Base-by-base conservation (phyloP, 2,329 filamentous ascomycete species). In the Incumbomyces lentus region DNA sequence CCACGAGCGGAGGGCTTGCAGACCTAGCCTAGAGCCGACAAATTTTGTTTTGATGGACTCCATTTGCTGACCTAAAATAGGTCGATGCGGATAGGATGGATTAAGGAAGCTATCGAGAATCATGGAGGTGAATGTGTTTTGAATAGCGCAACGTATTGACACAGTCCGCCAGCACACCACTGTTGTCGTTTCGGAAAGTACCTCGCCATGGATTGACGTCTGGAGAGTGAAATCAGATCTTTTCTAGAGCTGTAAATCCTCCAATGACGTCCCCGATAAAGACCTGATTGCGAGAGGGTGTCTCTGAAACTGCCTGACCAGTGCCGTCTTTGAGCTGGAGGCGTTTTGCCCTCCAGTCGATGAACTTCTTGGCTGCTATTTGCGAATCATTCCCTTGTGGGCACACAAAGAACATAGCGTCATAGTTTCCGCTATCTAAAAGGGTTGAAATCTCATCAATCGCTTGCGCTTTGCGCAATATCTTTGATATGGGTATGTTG, bases 361-460 rank as follows among this genome's bases (percentile, higher is more conserved):
- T 68, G 37, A 71, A 39, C 47, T 55, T 66, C 46, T 62, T 57
- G 4, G 70, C 69, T 0, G 63, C 69, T 17, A 68, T 54, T 49
- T 71, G 70, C 1, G 69, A 72, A 46, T 73, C 70, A 41, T 73
- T 72, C 1, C 70, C 70, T n/a, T 65, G 60, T 12, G 68, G 67
- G 50, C 70, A 73, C 7, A 73, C 62, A 13, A 71, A 65, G 41
- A 68, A 68, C 4, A 71, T 60, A 2, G 64, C 62, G 14, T 59
- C 51, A 1, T 46, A 13, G 6, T 46, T 32, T 16, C 39, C 37
- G 30, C 37, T 14, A 1, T 36, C 32, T 11, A 48, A 13, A 22
- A 40, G 29, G 22, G 29, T 26, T n/a, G 22, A 29, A 29, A 54
- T 35, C 22, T 45, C 49, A 37, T 45, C 44, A 38, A 54, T 50